phyloP scores from a whole-genome alignment of 1,139 yeast genomes.

The Hansenula sp. region DNA sequence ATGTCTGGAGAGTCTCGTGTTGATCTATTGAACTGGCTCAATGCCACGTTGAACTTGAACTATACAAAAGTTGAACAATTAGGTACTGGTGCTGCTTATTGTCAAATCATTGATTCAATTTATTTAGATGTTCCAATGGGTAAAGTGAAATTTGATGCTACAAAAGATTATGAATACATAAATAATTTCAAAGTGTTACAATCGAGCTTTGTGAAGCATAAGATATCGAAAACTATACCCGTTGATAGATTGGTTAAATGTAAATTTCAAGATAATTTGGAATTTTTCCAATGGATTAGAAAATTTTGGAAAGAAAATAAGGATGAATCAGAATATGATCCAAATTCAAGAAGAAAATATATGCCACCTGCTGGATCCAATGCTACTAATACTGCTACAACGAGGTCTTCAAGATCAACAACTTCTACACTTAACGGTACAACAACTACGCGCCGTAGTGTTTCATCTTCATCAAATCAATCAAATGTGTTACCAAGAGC shows the following conservation, averaged over 20 bases:
- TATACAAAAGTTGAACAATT: slow-evolving; percentile 85
- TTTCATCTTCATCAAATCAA: slow-evolving; percentile 9
- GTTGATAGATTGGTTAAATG: slow-evolving; percentile 83
- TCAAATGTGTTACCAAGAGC: slow-evolving; percentile 8
- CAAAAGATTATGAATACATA: slow-evolving; percentile 72
- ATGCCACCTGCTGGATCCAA: slow-evolving; percentile 21
- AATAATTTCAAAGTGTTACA: slow-evolving; percentile 85
- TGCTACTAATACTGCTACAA: slow-evolving; percentile 4
- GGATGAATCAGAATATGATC: slow-evolving; percentile 68
- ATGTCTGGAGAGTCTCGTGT: slow-evolving; percentile 41
- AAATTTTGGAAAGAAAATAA: slow-evolving; percentile 75
- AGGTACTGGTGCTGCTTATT: slow-evolving; percentile 93
- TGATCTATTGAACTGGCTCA: slow-evolving; percentile 84
- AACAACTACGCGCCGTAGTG: slow-evolving; percentile 8
- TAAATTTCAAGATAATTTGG: slow-evolving; percentile 88
- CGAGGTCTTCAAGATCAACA: slow-evolving; percentile 4
- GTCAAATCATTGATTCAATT: slow-evolving; percentile 86
- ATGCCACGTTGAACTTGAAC: slow-evolving; percentile 58
- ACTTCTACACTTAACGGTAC: not conserved
- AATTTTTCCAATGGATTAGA: slow-evolving; percentile 89
- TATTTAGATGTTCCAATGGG: slow-evolving; percentile 77
- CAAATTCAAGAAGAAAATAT: slow-evolving; percentile 48
- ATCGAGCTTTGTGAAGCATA: slow-evolving; percentile 64
- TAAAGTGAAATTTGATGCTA: slow-evolving; percentile 66
- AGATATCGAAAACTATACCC: slow-evolving; percentile 70